Conservation (phyloP, 208 protist genomes). For the Lotmaria passim region DNA sequence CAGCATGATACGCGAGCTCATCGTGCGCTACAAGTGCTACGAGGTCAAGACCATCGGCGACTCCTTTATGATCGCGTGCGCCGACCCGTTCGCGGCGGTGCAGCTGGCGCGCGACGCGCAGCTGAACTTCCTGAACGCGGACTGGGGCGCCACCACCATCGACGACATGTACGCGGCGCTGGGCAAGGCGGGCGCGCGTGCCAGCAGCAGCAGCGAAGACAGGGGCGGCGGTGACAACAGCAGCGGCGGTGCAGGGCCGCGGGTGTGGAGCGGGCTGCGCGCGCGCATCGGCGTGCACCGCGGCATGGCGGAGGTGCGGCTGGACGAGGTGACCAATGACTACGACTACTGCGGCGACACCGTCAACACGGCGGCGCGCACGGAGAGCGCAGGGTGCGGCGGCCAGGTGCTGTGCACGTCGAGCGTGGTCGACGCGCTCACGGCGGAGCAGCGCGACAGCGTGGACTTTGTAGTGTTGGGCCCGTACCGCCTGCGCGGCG, state of each 20-base stretch:
- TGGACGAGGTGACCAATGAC: conserved; percentile 64
- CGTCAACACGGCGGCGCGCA: conserved; percentile 82
- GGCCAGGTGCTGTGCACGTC: conserved; percentile 77
- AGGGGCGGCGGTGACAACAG: too few species aligned
- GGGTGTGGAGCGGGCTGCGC: conserved; percentile 51
- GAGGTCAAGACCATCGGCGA: conserved; percentile 84
- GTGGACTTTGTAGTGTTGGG: conserved; percentile 37
- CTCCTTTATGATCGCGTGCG: conserved; percentile 78
- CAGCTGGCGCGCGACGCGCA: conserved; percentile 56
- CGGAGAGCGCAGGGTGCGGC: conserved; percentile 68
- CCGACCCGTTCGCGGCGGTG: conserved; percentile 39
- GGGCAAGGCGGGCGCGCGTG: conserved; percentile 12
- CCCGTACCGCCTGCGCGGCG: conserved; percentile 53
- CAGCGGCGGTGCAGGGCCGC: conserved; percentile 20
- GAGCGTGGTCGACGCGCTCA: conserved; percentile 41
- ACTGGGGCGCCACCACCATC: conserved; percentile 60
- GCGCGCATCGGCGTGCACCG: conserved; percentile 66
- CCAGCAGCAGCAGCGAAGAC: too few species aligned
- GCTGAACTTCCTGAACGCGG: conserved; percentile 37
- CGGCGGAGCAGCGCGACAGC: conserved; percentile 21
- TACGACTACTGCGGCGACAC: conserved; percentile 87
- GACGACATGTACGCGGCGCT: conserved; percentile 34
- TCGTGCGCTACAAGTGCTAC: conserved; percentile 64
- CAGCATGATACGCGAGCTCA: conserved; percentile 52
- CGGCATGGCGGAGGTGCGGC: conserved; percentile 51